Conservation (phyloP, 2,329 filamentous ascomycete genomes). For the Beauveria asiatica region DNA sequence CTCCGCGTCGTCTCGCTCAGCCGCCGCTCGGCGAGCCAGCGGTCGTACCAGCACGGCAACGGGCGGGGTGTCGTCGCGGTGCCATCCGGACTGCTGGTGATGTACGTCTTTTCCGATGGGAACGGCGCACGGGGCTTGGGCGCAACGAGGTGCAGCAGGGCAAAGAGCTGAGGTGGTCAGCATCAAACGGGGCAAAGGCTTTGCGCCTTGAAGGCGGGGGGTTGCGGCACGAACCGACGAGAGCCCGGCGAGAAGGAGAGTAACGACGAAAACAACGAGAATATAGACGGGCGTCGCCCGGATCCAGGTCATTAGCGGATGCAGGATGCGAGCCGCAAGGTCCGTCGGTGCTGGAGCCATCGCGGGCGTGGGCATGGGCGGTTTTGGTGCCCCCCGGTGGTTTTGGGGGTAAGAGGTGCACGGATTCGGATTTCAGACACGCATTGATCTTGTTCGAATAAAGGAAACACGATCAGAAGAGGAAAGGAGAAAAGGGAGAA, state of each 20-base stretch:
- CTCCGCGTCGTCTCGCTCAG: conserved; percentile 33
- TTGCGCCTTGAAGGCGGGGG: background rate
- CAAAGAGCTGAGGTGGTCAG: conserved; percentile 39
- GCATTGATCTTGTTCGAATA: background rate
- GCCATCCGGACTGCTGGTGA: conserved; percentile 58
- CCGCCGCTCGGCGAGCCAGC: conserved; percentile 55
- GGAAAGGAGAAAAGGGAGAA: background rate
- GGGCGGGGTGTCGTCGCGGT: conserved; percentile 29
- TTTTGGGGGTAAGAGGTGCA: background rate
- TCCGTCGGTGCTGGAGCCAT: conserved; percentile 18
- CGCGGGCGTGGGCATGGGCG: background rate
- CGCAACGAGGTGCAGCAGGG: conserved; percentile 64
- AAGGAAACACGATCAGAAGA: background rate
- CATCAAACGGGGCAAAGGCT: background rate
- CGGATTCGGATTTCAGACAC: background rate
- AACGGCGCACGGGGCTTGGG: conserved; percentile 68
- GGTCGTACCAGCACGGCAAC: conserved; percentile 84
- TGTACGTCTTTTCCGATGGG: conserved; percentile 76
- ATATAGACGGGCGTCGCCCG: conserved; percentile 31
- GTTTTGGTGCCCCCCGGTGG: background rate
- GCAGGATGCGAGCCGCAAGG: conserved; percentile 26
- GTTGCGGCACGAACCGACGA: conserved; percentile 26
- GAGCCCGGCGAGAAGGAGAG: conserved; percentile 26
- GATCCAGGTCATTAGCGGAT: conserved; percentile 27
- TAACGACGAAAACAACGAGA: conserved; percentile 27